A percentile compares a stretch with the other conserved stretches of the same genome.
phyloP scores from a whole-genome alignment of 139 green algal species.

The Gonium pectorale region DNA sequence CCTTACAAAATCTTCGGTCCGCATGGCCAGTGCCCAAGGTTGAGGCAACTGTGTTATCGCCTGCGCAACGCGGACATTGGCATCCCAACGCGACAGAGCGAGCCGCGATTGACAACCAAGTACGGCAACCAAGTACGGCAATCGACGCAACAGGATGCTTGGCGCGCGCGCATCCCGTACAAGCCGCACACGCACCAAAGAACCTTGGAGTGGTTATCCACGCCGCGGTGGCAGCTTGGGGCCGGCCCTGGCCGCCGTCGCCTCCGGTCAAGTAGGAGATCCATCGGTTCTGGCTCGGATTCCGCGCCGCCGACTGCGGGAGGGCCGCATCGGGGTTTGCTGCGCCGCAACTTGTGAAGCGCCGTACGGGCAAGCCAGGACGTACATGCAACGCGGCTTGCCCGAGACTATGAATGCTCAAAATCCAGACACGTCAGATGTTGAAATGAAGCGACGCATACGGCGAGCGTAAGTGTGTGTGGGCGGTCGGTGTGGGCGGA shows the following conservation, averaged over 20 bases:
- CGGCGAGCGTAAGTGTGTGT: background rate
- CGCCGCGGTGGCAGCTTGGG: slow-evolving; percentile 13
- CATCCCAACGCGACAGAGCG: too few relatives aligned
- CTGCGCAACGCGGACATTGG: too few relatives aligned
- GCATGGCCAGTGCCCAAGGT: too few relatives aligned
- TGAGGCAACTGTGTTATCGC: too few relatives aligned
- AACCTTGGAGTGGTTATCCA: slow-evolving; percentile 24
- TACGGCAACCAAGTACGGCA: background rate
- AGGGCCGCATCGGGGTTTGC: too few relatives aligned
- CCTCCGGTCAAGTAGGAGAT: background rate
- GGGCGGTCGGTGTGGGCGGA: too few relatives aligned
- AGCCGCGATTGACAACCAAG: too few relatives aligned
- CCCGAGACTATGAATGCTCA: too few relatives aligned
- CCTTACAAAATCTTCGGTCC: too few relatives aligned
- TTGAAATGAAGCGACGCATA: background rate
- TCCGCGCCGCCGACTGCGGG: background rate
- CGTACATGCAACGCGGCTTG: too few relatives aligned
- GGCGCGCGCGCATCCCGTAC: background rate
- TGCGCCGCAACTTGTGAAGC: background rate
- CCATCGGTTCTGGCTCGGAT: slow-evolving; percentile 27
- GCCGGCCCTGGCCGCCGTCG: slow-evolving; percentile 1
- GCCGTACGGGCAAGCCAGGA: background rate
- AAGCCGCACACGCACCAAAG: background rate
- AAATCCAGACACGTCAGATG: background rate
- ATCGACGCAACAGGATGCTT: background rate